Conservation (phyloP, 2,329 filamentous ascomycete genomes). For the Xylariaceae sp. region DNA sequence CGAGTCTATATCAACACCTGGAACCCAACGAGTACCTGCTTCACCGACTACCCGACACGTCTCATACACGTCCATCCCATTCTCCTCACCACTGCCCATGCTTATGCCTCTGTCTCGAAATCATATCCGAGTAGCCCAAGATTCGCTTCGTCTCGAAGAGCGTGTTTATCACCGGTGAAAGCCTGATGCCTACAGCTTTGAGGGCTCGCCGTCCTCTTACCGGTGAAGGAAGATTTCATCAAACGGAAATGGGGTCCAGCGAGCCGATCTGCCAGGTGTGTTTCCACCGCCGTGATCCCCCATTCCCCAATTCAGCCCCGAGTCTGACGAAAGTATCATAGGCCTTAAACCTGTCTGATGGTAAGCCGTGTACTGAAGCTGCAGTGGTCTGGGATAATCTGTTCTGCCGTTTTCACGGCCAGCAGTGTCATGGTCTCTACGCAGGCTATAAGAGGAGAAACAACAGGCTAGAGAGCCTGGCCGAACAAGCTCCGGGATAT, state of each 20-base stretch:
- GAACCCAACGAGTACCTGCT: no score
- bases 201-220: background rate
- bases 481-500: constrained; percentile 33
- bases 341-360: constrained; percentile 15
- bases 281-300: background rate
- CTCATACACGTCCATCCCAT: no score
- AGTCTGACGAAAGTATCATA: background rate
- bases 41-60: no score
- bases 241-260: background rate
- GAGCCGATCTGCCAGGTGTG: constrained; percentile 15
- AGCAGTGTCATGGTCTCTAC: constrained; percentile 41
- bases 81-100: no score
- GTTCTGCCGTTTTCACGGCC: constrained; percentile 24
- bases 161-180: no score
- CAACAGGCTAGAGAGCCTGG: constrained; percentile 36
- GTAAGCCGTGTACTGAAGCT: constrained; percentile 3
- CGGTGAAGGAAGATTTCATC: background rate
- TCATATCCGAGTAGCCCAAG: no score
- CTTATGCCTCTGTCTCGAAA: no score
- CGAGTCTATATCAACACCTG: no score
- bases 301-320: background rate
- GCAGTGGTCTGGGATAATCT: constrained; percentile 13
- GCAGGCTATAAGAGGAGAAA: constrained; percentile 45
- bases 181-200: no score
- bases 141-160: no score